Evolutionary conservation across 208 protist species (phyloP), one percentile per base, ranked within the genome.

Genomic region (Leishmania major): DNA sequence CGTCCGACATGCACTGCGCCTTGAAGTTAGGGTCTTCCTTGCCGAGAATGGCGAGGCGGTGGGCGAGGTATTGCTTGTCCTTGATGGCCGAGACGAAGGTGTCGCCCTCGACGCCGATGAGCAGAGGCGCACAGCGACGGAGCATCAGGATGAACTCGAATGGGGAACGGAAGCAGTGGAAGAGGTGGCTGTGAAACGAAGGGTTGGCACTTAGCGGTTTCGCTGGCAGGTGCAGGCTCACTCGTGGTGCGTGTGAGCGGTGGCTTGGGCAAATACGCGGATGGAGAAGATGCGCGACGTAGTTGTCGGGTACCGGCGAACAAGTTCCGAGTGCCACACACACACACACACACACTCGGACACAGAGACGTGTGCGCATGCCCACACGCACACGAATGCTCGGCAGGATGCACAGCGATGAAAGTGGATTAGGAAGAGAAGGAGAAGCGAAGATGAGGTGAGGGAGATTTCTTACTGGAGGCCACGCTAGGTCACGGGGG

Each of bases 21-120:
- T 83, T 81, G 43, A 89, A 83, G 28, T 67, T 70, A 22, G 81
- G 66, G 64, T 97, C 95, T 22, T 75, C 73, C 78, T 96, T 95
- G 25, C 95, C 95, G 10, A 97, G 85, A 17, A 95, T 47, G 35
- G 93, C 88, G 17, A 97, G 91, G n/a, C 95, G 90, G 78, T 95
- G 92, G 66, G 96, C 88, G 10, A 97, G 89, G 81, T 96, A 97
- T 57, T 79, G 83, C 84, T 94, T 93, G 66, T 96, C 92, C 45
- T 90, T 88, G 31, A 97, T 91, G n/a, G 82, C 86, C 0, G 95
- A 96, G 55, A 95, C 82, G 66, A 96, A 96, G 72, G 87, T 86
- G 59, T 89, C 87, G 22, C 90, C 88, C 71, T 97, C 92, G 4
- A 77, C 88, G 0, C 95, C 95, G 80, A 97, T 96, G n/a, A 92